These are phyloP conservation scores for Pascua guehoae DNA, from an alignment of 1,284 basidiomycete genomes.

Conservation along the genomic window DNA sequence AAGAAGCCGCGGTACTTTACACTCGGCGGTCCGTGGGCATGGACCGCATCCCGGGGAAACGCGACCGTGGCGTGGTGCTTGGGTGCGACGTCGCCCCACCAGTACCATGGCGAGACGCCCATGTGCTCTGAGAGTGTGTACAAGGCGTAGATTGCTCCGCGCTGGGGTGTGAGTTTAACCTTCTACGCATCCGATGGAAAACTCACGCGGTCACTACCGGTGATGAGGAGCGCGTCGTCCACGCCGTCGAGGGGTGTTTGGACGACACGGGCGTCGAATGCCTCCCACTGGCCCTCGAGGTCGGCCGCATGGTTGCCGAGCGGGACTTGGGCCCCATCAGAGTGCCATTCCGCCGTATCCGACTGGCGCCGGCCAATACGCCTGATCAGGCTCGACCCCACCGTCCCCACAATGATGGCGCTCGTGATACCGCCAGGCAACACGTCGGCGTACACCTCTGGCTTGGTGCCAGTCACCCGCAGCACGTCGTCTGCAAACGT, in stretches of 20 bases:
- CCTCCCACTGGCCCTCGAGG: constrained; percentile 58
- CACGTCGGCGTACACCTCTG: constrained; percentile 30
- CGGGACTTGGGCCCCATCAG: too few species aligned
- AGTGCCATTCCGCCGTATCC: too few species aligned
- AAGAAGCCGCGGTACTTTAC: constrained; percentile 65
- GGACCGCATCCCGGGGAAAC: constrained; percentile 53
- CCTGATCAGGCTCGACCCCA: constrained; percentile 59
- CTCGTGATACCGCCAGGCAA: constrained; percentile 32
- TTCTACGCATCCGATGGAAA: neutral
- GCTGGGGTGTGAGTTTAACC: constrained; percentile 6
- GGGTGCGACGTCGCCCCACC: constrained; percentile 63
- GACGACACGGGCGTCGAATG: constrained; percentile 57
- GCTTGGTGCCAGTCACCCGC: constrained; percentile 57
- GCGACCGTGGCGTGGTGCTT: constrained; percentile 55
- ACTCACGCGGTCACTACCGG: constrained; percentile 63
- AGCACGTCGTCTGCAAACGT: constrained; percentile 63
- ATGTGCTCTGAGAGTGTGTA: constrained; percentile 70
- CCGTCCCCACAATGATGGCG: constrained; percentile 63
- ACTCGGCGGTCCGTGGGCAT: constrained; percentile 63
- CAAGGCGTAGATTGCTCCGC: constrained; percentile 59
- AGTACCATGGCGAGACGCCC: constrained; percentile 51
- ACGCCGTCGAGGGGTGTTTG: constrained; percentile 59
- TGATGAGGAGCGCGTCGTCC: constrained; percentile 60
- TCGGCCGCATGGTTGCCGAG: neutral
- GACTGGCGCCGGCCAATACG: neutral